Conservation (phyloP, 1,284 basidiomycete genomes). For the Irpex sp. region DNA sequence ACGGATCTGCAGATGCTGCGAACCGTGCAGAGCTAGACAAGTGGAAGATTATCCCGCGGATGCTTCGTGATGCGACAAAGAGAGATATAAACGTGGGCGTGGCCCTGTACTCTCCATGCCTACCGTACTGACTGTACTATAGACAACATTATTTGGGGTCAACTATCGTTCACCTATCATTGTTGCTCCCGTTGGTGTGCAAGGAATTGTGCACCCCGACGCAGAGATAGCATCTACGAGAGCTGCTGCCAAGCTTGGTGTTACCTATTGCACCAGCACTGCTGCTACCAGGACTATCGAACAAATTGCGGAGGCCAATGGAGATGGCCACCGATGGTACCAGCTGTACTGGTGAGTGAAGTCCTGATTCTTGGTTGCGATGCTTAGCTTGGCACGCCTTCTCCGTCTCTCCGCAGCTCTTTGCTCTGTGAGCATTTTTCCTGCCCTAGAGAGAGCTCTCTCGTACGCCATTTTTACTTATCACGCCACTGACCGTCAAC, state of each 20-base stretch:
- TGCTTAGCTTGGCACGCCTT: too few species aligned
- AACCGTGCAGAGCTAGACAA: slow-evolving; percentile 56
- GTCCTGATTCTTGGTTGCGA: not conserved
- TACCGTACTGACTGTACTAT: slow-evolving; percentile 10
- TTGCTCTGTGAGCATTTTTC: too few species aligned
- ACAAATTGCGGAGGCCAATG: slow-evolving; percentile 65
- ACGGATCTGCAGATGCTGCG: slow-evolving; percentile 48
- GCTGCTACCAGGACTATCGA: slow-evolving; percentile 71
- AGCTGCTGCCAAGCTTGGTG: slow-evolving; percentile 58
- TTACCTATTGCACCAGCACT: slow-evolving; percentile 74
- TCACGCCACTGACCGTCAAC: not conserved
- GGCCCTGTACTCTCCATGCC: not conserved
- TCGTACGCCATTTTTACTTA: not conserved
- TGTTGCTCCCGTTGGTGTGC: slow-evolving; percentile 74
- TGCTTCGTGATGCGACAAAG: slow-evolving; percentile 67
- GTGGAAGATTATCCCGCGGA: slow-evolving; percentile 69
- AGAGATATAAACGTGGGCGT: slow-evolving; percentile 56
- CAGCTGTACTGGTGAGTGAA: slow-evolving; percentile 70
- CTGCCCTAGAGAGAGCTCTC: not conserved
- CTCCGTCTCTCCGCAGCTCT: too few species aligned
- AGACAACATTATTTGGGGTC: slow-evolving; percentile 71
- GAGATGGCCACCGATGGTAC: slow-evolving; percentile 65
- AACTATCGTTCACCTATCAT: slow-evolving; percentile 62
- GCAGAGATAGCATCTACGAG: slow-evolving; percentile 69
- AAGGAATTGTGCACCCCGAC: slow-evolving; percentile 63